Evolutionary conservation across 768 basidiomycete species (phyloP).

Genomic region (Gelatoporia subvermispora): DNA sequence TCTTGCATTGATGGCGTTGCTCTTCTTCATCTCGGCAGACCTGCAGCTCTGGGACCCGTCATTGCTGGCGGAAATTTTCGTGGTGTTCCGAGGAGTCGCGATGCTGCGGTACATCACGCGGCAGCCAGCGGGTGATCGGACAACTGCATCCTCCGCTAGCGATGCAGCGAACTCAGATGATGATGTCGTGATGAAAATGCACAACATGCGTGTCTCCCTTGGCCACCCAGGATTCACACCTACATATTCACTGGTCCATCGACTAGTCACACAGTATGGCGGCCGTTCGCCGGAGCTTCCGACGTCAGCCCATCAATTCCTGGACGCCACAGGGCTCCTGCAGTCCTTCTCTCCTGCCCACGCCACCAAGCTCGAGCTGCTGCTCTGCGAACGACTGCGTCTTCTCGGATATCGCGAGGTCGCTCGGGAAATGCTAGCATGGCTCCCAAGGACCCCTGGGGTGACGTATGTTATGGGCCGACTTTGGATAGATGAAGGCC

Average conservation of each 20-base stretch:
- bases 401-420: constrained; percentile 56
- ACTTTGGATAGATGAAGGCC: constrained; percentile 60
- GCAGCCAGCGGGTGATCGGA: constrained; percentile 49
- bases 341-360: constrained; percentile 64
- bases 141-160: constrained; percentile 21
- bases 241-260: constrained; percentile 59
- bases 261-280: constrained; percentile 50
- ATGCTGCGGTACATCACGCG: constrained; percentile 59
- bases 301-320: constrained; percentile 62
- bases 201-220: constrained; percentile 59
- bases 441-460: constrained; percentile 76
- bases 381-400: constrained; percentile 68
- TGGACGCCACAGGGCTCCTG: constrained; percentile 62
- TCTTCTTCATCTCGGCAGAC: constrained; percentile 68
- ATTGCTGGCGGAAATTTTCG: constrained; percentile 68
- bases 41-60: constrained; percentile 60
- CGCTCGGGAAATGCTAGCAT: constrained; percentile 61
- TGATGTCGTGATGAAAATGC: constrained; percentile 58
- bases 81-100: constrained; percentile 72
- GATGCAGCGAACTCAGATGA: constrained; percentile 43
- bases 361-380: constrained; percentile 62
- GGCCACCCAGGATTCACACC: constrained; percentile 36
- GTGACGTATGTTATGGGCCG: constrained; percentile 69
- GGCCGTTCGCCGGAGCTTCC: constrained; percentile 35
- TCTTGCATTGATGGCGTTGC: constrained; percentile 55